phyloP scores from a whole-genome alignment of 805 yeast genomes.

The Yamadazyma endophytica region DNA sequence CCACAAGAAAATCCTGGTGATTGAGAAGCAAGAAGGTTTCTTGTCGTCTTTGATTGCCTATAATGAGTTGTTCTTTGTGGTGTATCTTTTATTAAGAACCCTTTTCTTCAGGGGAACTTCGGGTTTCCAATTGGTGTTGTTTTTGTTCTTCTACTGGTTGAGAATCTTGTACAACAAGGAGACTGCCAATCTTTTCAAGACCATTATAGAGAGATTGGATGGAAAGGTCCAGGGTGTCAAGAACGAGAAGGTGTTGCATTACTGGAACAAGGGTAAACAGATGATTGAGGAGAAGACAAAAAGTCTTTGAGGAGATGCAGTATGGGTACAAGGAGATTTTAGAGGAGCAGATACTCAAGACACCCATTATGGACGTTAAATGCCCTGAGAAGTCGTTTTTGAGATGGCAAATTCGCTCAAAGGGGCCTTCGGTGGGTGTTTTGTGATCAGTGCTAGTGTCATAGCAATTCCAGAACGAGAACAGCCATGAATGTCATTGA shows the following conservation, averaged over 20 bases:
- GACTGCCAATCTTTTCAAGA: constrained; percentile 40
- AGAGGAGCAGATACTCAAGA: constrained; percentile 3
- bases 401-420: too few species aligned
- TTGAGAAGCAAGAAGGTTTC: constrained; percentile 32
- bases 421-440: too few species aligned
- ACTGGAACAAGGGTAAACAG: constrained; percentile 32
- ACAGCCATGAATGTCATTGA: too few species aligned
- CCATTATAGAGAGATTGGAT: constrained; percentile 42
- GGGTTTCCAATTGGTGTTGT: constrained; percentile 62
- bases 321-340: not conserved
- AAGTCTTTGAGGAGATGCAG: too few species aligned
- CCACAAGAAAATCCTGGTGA: constrained; percentile 34
- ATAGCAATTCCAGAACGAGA: too few species aligned
- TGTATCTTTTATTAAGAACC: constrained; percentile 56
- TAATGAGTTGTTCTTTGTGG: constrained; percentile 54
- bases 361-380: too few species aligned
- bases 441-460: too few species aligned
- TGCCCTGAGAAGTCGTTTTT: too few species aligned
- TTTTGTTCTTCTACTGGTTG: constrained; percentile 63
- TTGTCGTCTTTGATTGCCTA: constrained; percentile 51
- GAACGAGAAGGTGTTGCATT: constrained; percentile 39
- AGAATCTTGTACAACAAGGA: constrained; percentile 55
- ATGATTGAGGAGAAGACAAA: constrained; percentile 24
- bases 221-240: constrained; percentile 36
- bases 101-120: constrained; percentile 60